Evolutionary conservation across 2,329 filamentous ascomycete species (phyloP).

Genomic region (Apiospora aurea): DNA sequence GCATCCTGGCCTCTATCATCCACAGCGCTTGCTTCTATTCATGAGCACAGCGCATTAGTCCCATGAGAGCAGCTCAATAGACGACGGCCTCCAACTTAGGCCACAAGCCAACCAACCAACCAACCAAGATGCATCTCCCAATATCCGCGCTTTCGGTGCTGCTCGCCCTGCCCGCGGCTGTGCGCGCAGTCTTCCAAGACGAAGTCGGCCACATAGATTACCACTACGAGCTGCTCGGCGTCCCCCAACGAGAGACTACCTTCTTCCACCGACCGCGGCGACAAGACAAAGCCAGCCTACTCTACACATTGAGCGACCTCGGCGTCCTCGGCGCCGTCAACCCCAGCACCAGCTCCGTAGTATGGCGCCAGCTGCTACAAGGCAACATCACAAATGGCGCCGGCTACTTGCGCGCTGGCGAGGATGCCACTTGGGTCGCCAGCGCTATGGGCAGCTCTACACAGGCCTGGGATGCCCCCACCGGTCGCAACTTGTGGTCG

Average conservation of each 20-base stretch:
- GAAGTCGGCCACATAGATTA: conserved; percentile 93
- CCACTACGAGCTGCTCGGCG: conserved; percentile 87
- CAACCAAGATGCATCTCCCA: conserved; percentile 37
- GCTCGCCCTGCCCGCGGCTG: conserved; percentile 54
- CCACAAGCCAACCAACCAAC: not conserved
- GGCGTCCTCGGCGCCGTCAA: conserved; percentile 87
- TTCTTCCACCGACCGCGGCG: conserved; percentile 92
- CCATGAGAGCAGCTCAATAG: conserved; percentile 12
- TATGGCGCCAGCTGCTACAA: conserved; percentile 85
- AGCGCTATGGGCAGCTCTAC: conserved; percentile 75
- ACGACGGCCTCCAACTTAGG: conserved; percentile 16
- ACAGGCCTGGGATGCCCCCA: conserved; percentile 82
- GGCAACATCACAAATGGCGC: conserved; percentile 53
- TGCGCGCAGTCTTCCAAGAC: conserved; percentile 80
- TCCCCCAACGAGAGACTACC: conserved; percentile 81
- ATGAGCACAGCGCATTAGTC: not conserved
- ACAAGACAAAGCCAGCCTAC: conserved; percentile 83
- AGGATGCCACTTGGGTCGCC: conserved; percentile 79
- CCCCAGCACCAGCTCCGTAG: conserved; percentile 80
- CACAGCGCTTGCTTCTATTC: conserved; percentile 5
- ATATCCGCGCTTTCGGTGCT: conserved; percentile 41
- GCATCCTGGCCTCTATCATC: not conserved
- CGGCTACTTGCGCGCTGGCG: conserved; percentile 73
- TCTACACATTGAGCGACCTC: conserved; percentile 90
- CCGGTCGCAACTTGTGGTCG: conserved; percentile 81